Base-by-base conservation (phyloP, 139 green algal genomes). In the Eudorina sp. region DNA sequence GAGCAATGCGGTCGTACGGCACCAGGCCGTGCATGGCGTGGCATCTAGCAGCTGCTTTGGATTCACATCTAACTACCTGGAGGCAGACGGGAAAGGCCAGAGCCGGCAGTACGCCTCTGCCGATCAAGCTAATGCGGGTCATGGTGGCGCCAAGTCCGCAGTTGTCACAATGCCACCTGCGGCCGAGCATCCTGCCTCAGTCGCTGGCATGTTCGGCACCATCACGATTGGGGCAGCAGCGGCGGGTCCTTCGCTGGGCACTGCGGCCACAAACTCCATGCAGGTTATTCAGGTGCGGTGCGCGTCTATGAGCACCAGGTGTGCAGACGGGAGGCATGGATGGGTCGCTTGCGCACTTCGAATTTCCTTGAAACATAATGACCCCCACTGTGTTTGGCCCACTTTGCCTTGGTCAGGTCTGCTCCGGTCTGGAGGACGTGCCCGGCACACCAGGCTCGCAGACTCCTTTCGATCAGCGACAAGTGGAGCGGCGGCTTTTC, bases 401-500 rank as follows among this genome's bases (percentile, higher is more conserved):
- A 40, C 3, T 80, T 80, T 58, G 41, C 72, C 41, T 8, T 40
- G 64, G 9, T 48, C 51, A 82, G 75, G 75, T 83, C 8, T 87
- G 81, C 64, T 78, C 81, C 14, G 64, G 81, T 8, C 81, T 87
- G 18, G 81, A 87, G 23, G 81, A 69, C 19, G 64, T 78, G 19
- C 81, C 81, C 4, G 45, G 16, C n/a, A 87, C 81, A 1, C 81
- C 81, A 27, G 41, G n/a, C 2, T 38, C 16, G 29, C 27, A 13
- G 31, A 3, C 79, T 0, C 8, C 58, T 53, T 76, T 48, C 6
- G 27, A 60, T 14, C 40, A 53, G 27, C 53, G 53, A 8, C 79
- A 85, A 27, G 81, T 87, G 45, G 81, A 87, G 43, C 60, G 81
- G 27, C 81, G 81, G 38, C 81, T 87, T 0, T 48, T 79, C 13